phyloP scores from a whole-genome alignment of 257 asterid genomes.

The Lantana camara region DNA sequence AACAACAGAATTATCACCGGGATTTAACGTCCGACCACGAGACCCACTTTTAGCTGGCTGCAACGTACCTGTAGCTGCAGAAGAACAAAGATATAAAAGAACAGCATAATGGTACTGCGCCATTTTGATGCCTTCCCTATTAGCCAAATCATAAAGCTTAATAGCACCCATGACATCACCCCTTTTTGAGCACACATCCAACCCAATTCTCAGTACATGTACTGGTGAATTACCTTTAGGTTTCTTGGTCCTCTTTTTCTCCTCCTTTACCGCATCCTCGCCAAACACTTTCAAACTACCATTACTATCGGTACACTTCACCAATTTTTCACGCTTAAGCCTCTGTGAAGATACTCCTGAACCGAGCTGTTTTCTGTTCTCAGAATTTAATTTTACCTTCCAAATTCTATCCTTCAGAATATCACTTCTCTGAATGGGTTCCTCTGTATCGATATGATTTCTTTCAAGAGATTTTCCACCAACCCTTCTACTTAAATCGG shows the following conservation, averaged over 20 bases:
- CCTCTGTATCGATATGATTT: slow-evolving; percentile 20
- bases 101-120: slow-evolving; percentile 80
- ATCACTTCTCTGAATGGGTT: slow-evolving; percentile 44
- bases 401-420: slow-evolving; percentile 50
- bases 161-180: slow-evolving; percentile 76
- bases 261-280: slow-evolving; percentile 27
- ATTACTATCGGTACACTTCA: slow-evolving; percentile 20
- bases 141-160: slow-evolving; percentile 61
- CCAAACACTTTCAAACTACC: slow-evolving; percentile 18
- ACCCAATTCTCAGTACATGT: slow-evolving; percentile 51
- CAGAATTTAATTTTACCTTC: slow-evolving; percentile 35
- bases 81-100: slow-evolving; percentile 82
- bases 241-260: slow-evolving; percentile 44
- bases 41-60: slow-evolving; percentile 89
- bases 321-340: slow-evolving; percentile 32
- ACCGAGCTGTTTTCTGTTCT: slow-evolving; percentile 34
- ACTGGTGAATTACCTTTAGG: slow-evolving; percentile 43
- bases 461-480: slow-evolving; percentile 23
- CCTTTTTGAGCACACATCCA: slow-evolving; percentile 77
- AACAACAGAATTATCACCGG: slow-evolving; percentile 21
- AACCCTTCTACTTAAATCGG: slow-evolving; percentile 26
- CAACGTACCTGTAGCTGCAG: slow-evolving; percentile 80
- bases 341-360: slow-evolving; percentile 28
- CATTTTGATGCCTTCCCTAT: slow-evolving; percentile 51
- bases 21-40: slow-evolving; percentile 46